Evolutionary conservation across 257 asterid species (phyloP), one percentile per base, ranked within the genome.

Genomic region (Capsicum chinense): DNA sequence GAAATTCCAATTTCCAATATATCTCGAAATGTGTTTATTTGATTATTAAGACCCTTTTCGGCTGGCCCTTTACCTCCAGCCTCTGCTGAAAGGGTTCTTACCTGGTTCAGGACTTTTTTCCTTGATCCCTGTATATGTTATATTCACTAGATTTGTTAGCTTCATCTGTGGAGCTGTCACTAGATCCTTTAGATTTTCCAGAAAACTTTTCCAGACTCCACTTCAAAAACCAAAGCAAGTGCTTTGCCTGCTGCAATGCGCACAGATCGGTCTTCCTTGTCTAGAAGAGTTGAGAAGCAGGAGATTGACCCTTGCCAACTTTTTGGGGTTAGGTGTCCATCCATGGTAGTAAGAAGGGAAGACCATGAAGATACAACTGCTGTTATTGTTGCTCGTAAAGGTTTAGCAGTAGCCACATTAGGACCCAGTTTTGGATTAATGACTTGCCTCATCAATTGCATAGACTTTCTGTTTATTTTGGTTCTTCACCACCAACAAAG

Each of bases 211-310:
- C 99, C 83, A 95, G 87, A 90, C 90, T 91, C 63, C 97, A 87
- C 73, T 90, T 97, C 99, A 85, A 93, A 93, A 54, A 95, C 91
- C 84, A 95, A 83, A 64, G 99, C 99, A 84, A 97, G 97, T 56
- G 97, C 95, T 91, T 97, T 99, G 63, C 99, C 99, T 84, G 97
- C 96, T 60, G 95, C 97, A 71, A 97, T 95, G 79, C 99, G 94
- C 33, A 97, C 88, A 35, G 89, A 78, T 88, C 98, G 88, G 81
- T 95, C 98, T 59, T 97, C 99, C 92, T 91, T 97, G 69, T 95
- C 99, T 87, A 97, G 92, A 80, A 92, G 86, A 79, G 94, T 88
- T 58, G 95, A 93, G 48, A 95, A 87, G 85, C 84, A 93, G 26
- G 95, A 87, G 78, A 93, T 88, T 59, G 98, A 90, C 92, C 92